These are phyloP conservation scores for Fusarium sulawesiense DNA, from an alignment of 2,329 filamentous ascomycete species.

Conservation along the genomic window DNA sequence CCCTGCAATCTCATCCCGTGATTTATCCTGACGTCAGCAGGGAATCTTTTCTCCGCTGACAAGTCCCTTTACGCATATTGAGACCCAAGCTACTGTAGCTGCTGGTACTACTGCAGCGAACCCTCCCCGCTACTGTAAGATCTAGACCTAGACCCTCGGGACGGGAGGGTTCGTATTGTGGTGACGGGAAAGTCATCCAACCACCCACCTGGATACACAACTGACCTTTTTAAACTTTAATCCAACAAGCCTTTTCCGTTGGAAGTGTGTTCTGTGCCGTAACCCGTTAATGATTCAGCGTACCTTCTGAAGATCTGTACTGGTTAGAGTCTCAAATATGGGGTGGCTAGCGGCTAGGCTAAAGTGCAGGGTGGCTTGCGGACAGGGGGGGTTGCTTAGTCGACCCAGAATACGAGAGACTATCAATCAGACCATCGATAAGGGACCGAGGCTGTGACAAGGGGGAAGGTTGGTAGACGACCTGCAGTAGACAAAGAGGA, in stretches of 20 bases:
- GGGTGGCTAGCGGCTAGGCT: neutral
- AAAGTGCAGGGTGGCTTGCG: neutral
- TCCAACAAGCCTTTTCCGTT: neutral
- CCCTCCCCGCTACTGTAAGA: neutral
- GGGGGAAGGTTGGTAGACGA: constrained; percentile 7
- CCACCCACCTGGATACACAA: neutral
- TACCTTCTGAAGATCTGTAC: neutral
- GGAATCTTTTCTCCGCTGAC: constrained; percentile 10
- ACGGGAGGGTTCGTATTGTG: constrained; percentile 14
- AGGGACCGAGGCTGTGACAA: constrained; percentile 28
- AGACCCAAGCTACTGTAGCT: neutral
- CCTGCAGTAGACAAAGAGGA: neutral
- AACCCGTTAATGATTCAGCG: neutral
- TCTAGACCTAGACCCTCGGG: constrained; percentile 21
- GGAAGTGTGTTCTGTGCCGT: neutral
- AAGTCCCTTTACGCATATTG: constrained; percentile 25
- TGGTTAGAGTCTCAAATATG: neutral
- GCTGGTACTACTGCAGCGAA: neutral
- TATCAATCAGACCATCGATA: constrained; percentile 3
- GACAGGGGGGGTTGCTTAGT: constrained; percentile 4
- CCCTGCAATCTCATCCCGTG: neutral
- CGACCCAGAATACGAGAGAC: constrained; percentile 8
- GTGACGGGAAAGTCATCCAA: neutral
- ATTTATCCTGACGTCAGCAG: constrained; percentile 27
- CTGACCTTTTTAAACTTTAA: constrained; percentile 24